These are phyloP conservation scores for Rhizophora apiculata DNA, from an alignment of 345 rosid species.

Conservation along the genomic window DNA sequence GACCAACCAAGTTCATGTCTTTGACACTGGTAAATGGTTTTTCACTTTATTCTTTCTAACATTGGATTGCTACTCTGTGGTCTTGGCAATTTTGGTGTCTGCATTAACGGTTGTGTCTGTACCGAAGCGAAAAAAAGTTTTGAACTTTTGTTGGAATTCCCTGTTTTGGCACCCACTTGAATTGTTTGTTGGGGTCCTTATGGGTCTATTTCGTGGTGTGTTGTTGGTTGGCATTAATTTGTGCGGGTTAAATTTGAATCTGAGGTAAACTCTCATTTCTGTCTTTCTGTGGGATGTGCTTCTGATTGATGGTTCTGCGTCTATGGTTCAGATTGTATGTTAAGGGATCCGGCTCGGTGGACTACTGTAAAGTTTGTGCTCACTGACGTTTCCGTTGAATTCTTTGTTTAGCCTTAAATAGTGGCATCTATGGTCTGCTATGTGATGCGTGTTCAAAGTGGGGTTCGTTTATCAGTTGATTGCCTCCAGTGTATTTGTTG, in stretches of 20 bases:
- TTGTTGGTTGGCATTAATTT: constrained; percentile 16
- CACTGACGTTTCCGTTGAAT: not conserved
- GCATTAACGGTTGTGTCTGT: not conserved
- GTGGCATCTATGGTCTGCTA: constrained; percentile 9
- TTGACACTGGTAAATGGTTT: constrained; percentile 65
- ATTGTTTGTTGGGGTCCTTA: constrained; percentile 21
- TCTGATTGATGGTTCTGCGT: not conserved
- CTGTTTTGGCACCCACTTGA: not conserved
- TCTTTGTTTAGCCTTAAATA: constrained; percentile 17
- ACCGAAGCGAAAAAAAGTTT: not conserved
- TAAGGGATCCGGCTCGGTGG: not conserved
- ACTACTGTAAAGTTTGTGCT: not conserved
- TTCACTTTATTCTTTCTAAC: not conserved
- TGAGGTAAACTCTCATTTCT: not conserved
- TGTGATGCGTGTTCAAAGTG: not conserved
- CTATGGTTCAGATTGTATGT: not conserved
- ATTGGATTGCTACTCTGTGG: not conserved
- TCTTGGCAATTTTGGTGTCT: constrained; percentile 13
- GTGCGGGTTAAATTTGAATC: not conserved
- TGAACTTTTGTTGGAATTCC: not conserved
- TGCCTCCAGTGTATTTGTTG: too few species aligned
- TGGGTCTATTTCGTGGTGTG: constrained; percentile 15
- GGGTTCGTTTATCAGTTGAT: not conserved
- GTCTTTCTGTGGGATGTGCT: not conserved
- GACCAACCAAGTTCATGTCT: constrained; percentile 94